Base-by-base conservation (phyloP, 148 eudicot genomes). In the Mesembryanthemum crystallinum region DNA sequence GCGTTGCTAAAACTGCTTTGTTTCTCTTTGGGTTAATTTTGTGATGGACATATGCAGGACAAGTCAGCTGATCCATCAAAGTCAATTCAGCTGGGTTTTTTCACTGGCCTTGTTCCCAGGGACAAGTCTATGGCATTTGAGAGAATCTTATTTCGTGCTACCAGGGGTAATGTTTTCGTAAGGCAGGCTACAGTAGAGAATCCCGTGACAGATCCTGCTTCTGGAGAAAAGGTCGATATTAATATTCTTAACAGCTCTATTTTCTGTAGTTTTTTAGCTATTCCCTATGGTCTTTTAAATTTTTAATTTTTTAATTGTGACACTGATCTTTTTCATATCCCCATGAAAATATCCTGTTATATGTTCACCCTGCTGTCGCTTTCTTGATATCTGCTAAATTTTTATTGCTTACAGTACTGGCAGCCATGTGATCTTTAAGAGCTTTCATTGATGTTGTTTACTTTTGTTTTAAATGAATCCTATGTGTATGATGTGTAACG, bases 81-180 rank as follows among this genome's bases (percentile, higher is more conserved):
- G 89, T 85, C 83, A 83, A 88, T 90, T 63, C 90, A 92, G 79
- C 82, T 95, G 82, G 99, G 99, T 55, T 92, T 88, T 81, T 66
- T 92, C 35, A 79, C 91, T 74, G 99, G 99, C 43, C 92, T 95
- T 78, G 98, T 95, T 69, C 89, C 97, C 73, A 87, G 96, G 78
- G 93, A 83, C 47, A 95, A 88, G 80, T 87, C 91, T 45, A 86
- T 91, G 90, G 88, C 99, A 70, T 95, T 95, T 82, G 99, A 95
- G 74, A 90, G 99, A 85, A 92, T 95, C 79, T 77, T 95, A 77
- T 95, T 92, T 85, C 97, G 99, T 85, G 99, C 99, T 61, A 95
- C 99, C 68, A 89, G 99, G 87, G 99, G 99, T 58, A 92, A 95
- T 78, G 94, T 95, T 80, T 92, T 85, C 74, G 67, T 90, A 71